Base-by-base conservation (phyloP, 257 asterid genomes). In the Misopates orontium region DNA sequence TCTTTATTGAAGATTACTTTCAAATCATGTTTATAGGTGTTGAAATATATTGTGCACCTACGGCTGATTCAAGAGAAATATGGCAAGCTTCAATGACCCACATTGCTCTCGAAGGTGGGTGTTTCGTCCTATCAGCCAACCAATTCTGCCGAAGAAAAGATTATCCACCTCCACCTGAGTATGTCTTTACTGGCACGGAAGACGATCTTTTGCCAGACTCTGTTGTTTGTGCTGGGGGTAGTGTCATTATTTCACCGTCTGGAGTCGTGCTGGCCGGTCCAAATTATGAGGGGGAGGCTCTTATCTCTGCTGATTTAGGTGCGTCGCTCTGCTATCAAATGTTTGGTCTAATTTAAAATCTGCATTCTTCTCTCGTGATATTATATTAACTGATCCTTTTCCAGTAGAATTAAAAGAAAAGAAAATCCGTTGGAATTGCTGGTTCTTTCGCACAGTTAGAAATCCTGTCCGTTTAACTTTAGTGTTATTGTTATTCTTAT, bases 1-100 rank as follows among this genome's bases (percentile, higher is more conserved):
- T 47, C 62, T 60, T 52, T 44, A 23, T 44, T 44, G 28, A 66
- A 63, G 64, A 50, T 36, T 36, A 36, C 1, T 36, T 36, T 10
- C 42, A 5, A 32, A 44, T 32, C 42, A 18, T 53, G 13, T 40
- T 61, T 71, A 18, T 78, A 89, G 98, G 96, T 54, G 72, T 90
- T 56, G 97, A 90, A 77, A 84, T 94, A 79, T 94, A 94, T 49
- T 94, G 99, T 81, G 95, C 97, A 1, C 99, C 99, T 5, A 90
- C 97, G 0, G 99, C 99, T 73, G 99, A 94, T 80, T 68, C 97
- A 0, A 78, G 99, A 70, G 90, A 82, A 0, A 76, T 94, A 67
- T 94, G 99, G 99, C 99, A 94, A 79, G 91, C 97, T 56, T 86
- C 99, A 32, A 86, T 94, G 99, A 82, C 89, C 55, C 99, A 90